phyloP scores from a whole-genome alignment of 805 yeast species.

The Candida railenensis region DNA sequence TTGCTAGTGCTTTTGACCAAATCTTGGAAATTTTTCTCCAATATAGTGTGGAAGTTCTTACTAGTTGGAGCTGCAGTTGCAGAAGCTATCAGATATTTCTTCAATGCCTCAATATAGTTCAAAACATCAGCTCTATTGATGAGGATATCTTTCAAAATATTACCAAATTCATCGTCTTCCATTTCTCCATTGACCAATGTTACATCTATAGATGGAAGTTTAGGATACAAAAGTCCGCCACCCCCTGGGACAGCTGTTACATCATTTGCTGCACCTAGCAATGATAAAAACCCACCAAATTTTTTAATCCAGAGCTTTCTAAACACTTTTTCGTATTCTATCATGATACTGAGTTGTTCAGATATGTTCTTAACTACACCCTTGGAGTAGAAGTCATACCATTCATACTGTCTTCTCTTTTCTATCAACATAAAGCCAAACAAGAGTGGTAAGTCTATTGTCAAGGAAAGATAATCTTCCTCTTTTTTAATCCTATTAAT shows the following conservation, averaged over 20 bases:
- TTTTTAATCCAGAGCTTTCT: constrained; percentile 64
- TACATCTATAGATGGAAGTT: constrained; percentile 34
- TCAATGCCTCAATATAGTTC: constrained; percentile 25
- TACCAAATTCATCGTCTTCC: constrained; percentile 16
- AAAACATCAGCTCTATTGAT: constrained; percentile 33
- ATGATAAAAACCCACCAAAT: constrained; percentile 45
- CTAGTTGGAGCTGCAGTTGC: constrained; percentile 7
- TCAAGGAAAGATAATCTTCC: constrained; percentile 40
- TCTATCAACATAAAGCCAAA: constrained; percentile 72
- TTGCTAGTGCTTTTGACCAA: constrained; percentile 39
- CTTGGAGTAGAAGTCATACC: constrained; percentile 47
- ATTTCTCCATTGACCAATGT: constrained; percentile 26
- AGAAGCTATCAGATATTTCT: constrained; percentile 25
- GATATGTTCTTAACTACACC: constrained; percentile 44
- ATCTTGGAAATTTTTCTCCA: constrained; percentile 46
- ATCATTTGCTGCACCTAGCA: constrained; percentile 14
- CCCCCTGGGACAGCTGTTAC: constrained; percentile 5
- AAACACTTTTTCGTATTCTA: constrained; percentile 53
- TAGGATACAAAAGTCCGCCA: constrained; percentile 3
- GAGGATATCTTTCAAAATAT: constrained; percentile 34
- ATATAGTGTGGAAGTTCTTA: constrained; percentile 34
- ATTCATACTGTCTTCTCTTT: constrained; percentile 54
- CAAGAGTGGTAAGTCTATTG: constrained; percentile 66
- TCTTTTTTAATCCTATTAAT: constrained; percentile 26
- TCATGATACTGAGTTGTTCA: constrained; percentile 57